These are phyloP conservation scores for Lachancea dasiensis DNA, from an alignment of 805 yeast genomes.

Conservation along the genomic window DNA sequence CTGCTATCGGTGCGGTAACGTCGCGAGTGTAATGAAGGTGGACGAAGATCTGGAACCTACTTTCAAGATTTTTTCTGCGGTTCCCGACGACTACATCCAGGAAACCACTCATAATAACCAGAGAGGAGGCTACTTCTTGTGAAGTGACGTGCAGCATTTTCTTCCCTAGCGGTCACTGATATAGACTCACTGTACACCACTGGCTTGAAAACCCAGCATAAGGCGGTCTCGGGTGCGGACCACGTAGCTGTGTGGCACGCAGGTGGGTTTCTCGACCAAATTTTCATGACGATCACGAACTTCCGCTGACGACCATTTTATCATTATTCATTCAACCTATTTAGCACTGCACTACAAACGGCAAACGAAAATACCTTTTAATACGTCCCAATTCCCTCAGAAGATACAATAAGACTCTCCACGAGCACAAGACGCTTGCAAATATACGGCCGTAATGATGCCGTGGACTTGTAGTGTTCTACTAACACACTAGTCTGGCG, in stretches of 20 bases:
- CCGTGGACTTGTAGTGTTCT: too few relatives aligned
- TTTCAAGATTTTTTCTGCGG: constrained; percentile 92
- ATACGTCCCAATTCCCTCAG: too few relatives aligned
- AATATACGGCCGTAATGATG: too few relatives aligned
- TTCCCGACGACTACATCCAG: constrained; percentile 64
- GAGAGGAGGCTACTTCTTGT: constrained; percentile 34
- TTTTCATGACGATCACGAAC: constrained; percentile 6
- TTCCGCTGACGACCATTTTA: constrained; percentile 1
- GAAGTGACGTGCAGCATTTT: background rate
- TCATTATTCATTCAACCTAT: background rate
- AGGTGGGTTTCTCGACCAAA: background rate
- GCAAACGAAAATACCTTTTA: too few relatives aligned
- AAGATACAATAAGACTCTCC: too few relatives aligned
- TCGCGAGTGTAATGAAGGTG: constrained; percentile 96
- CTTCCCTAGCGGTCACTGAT: too few relatives aligned
- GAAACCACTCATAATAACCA: constrained; percentile 28
- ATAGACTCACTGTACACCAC: constrained; percentile 3
- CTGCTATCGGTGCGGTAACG: constrained; percentile 96
- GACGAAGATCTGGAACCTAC: constrained; percentile 82
- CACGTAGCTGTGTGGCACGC: too few relatives aligned
- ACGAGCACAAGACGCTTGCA: too few relatives aligned
- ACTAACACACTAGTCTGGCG: too few relatives aligned
- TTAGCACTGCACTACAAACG: too few relatives aligned
- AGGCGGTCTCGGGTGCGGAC: too few relatives aligned
- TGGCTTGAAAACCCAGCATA: too few relatives aligned